Conservation (phyloP, 164 flowering plant species). For the Vitis riparia region DNA sequence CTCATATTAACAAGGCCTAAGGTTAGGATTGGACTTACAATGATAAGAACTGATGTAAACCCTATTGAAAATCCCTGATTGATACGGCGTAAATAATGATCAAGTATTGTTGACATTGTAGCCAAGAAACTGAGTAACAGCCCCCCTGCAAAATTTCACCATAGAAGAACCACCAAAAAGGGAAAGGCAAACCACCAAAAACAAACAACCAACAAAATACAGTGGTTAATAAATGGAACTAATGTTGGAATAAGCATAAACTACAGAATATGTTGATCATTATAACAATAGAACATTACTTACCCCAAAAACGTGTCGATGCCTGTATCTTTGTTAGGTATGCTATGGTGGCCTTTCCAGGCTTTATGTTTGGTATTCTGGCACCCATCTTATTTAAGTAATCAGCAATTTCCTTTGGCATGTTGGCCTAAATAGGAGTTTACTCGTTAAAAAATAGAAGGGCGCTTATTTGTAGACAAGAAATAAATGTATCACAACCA, state of each 20-base stretch:
- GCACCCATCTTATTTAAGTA: slow-evolving; percentile 98
- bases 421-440: slow-evolving; percentile 67
- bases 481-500: slow-evolving; percentile 1
- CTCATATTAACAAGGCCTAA: background rate
- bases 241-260: background rate
- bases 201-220: background rate
- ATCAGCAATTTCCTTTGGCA: slow-evolving; percentile 98
- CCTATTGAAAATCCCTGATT: slow-evolving; percentile 91
- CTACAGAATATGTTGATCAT: background rate
- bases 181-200: slow-evolving; percentile 4
- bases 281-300: background rate
- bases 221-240: background rate
- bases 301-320: slow-evolving; percentile 99
- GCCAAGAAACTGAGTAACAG: slow-evolving; percentile 79
- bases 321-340: slow-evolving; percentile 89
- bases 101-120: slow-evolving; percentile 78
- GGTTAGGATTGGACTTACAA: slow-evolving; percentile 55
- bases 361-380: slow-evolving; percentile 91
- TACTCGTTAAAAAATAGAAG: background rate
- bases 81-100: slow-evolving; percentile 74
- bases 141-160: slow-evolving; percentile 62
- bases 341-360: slow-evolving; percentile 92
- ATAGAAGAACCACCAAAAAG: slow-evolving; percentile 2
- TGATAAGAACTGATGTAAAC: slow-evolving; percentile 88
- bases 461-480: background rate